These are phyloP conservation scores for Zalaria obscura DNA, from an alignment of 2,329 filamentous ascomycete species.

Conservation along the genomic window DNA sequence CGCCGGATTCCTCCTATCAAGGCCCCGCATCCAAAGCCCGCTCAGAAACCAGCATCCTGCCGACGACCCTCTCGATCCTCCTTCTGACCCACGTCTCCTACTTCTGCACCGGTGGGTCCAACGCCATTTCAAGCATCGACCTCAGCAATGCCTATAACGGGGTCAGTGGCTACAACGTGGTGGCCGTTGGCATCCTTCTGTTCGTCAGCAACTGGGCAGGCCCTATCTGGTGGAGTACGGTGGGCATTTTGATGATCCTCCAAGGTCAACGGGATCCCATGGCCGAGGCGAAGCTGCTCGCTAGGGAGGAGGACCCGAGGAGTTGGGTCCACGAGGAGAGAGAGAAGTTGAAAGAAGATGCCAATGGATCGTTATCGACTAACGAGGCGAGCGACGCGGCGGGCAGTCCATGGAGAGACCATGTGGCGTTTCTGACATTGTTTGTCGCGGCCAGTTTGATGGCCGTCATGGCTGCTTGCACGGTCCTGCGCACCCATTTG, in stretches of 20 bases:
- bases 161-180: slow-evolving; percentile 62
- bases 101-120: slow-evolving; percentile 82
- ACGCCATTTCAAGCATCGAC: slow-evolving; percentile 91
- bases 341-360: slow-evolving; percentile 9
- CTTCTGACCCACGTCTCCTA: slow-evolving; percentile 72
- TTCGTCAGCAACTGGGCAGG: slow-evolving; percentile 88
- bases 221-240: slow-evolving; percentile 73
- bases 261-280: background rate
- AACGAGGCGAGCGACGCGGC: background rate
- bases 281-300: slow-evolving; percentile 1
- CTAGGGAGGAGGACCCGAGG: background rate
- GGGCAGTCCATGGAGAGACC: slow-evolving; percentile 2
- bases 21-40: too few relatives aligned
- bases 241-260: slow-evolving; percentile 39
- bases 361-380: background rate
- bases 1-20: background rate
- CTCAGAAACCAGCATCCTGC: background rate
- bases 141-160: slow-evolving; percentile 93
- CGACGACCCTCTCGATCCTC: slow-evolving; percentile 49
- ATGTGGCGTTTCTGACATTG: slow-evolving; percentile 48
- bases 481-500: slow-evolving; percentile 67
- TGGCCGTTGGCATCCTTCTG: slow-evolving; percentile 69
- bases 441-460: slow-evolving; percentile 53
- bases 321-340: slow-evolving; percentile 17
- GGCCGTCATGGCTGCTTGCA: slow-evolving; percentile 81